Evolutionary conservation across 176 grass and related monocot genomes (phyloP), one percentile per base, ranked within the genome.

Genomic region (Saccharum spontaneum): DNA sequence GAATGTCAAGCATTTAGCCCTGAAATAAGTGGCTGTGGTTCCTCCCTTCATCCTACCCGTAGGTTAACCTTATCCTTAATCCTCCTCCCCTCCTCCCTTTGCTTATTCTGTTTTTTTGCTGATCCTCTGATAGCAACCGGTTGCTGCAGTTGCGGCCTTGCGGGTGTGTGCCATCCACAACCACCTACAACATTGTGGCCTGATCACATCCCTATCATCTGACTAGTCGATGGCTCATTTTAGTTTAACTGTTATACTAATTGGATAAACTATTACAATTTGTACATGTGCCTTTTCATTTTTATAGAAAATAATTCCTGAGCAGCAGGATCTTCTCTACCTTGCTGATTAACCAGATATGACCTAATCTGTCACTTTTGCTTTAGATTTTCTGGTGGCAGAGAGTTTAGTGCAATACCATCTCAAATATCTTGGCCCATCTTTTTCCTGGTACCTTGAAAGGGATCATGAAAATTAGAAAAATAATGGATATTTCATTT

Each of bases 21-120:
- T 54, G 18, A 63, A 69, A 81, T 91, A 81, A 76, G 81, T 84
- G 89, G 85, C 9, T 80, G 52, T 55, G 50, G 41, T 79, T 87
- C 80, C 80, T 76, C 63, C 64, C 81, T 71, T 84, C 52, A 81
- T 87, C 70, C 33, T 73, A 87, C 70, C 89, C 41, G 3, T 81
- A 76, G 76, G 69, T 71, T 91, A 87, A 75, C 81, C 89, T 91
- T 91, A 87, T 87, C 85, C 62, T 69, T 87, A 84, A 84, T 80
- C 54, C 14, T 78, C 60, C 31, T 52, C 30, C 79, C 54, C 14
- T 78, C 60, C 31, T 54, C 30, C 79, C 45, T 84, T 87, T 71
- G 80, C 50, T 79, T 70, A 66, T 91, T 84, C 81, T 17, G 17
- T 76, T 76, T 89, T 89, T 90, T 84, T 76, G 85, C 76, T 91